These are phyloP conservation scores for Simplicillium aogashimaense DNA, from an alignment of 2,329 filamentous ascomycete species.

Conservation along the genomic window DNA sequence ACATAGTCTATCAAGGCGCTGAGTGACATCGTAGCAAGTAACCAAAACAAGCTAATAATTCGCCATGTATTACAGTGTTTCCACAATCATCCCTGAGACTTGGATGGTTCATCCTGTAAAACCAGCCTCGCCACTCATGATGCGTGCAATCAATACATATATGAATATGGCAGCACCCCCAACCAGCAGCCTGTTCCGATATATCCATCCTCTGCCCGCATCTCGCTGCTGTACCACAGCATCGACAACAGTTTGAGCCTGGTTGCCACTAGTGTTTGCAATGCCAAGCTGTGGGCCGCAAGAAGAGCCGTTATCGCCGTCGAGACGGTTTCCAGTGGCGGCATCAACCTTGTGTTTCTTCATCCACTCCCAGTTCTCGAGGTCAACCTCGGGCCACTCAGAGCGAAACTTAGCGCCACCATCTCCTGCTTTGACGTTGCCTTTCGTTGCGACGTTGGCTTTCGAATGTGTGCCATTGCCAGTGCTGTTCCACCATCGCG, in stretches of 20 bases:
- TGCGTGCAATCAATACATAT: slow-evolving; percentile 73
- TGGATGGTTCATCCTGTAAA: background rate
- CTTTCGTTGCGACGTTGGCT: slow-evolving; percentile 46
- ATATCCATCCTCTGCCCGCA: slow-evolving; percentile 73
- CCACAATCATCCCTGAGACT: no score
- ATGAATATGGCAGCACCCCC: slow-evolving; percentile 61
- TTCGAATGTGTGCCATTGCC: slow-evolving; percentile 67
- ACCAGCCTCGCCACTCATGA: slow-evolving; percentile 46
- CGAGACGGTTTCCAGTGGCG: slow-evolving; percentile 54
- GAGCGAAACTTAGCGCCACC: slow-evolving; percentile 80
- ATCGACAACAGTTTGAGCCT: slow-evolving; percentile 66
- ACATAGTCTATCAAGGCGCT: no score
- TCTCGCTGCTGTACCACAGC: slow-evolving; percentile 66
- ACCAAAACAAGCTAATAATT: no score
- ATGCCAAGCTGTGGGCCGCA: slow-evolving; percentile 49
- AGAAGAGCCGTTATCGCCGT: slow-evolving; percentile 37
- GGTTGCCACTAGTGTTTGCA: slow-evolving; percentile 47
- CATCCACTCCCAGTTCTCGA: slow-evolving; percentile 90
- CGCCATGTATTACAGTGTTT: no score
- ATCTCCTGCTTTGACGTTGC: slow-evolving; percentile 84
- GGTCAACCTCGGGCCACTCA: slow-evolving; percentile 85
- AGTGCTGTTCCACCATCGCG: slow-evolving; percentile 94
- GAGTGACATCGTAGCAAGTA: no score
- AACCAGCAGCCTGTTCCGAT: slow-evolving; percentile 68
- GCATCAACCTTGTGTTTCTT: slow-evolving; percentile 70